Evolutionary conservation across 345 rosid genomes (phyloP), one percentile per base, ranked within the genome.

Genomic region (Trapa bicornis): DNA sequence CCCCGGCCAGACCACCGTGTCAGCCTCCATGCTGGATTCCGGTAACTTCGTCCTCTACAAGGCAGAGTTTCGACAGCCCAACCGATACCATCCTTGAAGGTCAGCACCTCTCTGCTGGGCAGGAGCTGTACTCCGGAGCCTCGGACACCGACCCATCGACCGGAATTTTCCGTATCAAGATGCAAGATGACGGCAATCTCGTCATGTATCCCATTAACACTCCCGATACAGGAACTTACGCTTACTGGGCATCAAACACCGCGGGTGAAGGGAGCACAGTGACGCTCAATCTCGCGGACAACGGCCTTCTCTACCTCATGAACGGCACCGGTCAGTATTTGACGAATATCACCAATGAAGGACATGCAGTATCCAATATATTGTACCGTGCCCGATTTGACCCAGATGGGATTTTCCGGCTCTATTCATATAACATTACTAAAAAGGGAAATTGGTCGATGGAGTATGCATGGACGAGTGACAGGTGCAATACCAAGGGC

Each of bases 21-120:
- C 65, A 2, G 84, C 79, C 64, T 75, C 76, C 61, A 71, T 78
- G 76, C 73, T 75, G 4, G 76, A 78, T 67, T 68, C 70, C 0
- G 84, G 76, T 16, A 77, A 80, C 37, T 75, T 80, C 3, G 79
- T 80, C 35, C 68, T 80, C 61, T 78, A 71, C 67, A 64, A 68
- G 81, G 84, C 76, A 78, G 41, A 80, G 68, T 43, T 80, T 73
- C 61, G 68, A 43, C 50, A 0, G 0, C 12, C 74, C 79, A 9
- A 77, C 79, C 0, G 72, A 80, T n/a, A 75, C 79, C 39, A 37
- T 80, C 15, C 32, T 80, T 37, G 67, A 50, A 58, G 66, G 73
- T 1, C 81, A 80, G n/a, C 65, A 11, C 47, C 71, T 80, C 29
- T 42, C 36, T 11, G 17, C 68, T 0, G 64, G 56, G 16, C 0